Evolutionary conservation across 257 asterid genomes (phyloP), one percentile per base, ranked within the genome.

Genomic region (Cruciata laevipes): DNA sequence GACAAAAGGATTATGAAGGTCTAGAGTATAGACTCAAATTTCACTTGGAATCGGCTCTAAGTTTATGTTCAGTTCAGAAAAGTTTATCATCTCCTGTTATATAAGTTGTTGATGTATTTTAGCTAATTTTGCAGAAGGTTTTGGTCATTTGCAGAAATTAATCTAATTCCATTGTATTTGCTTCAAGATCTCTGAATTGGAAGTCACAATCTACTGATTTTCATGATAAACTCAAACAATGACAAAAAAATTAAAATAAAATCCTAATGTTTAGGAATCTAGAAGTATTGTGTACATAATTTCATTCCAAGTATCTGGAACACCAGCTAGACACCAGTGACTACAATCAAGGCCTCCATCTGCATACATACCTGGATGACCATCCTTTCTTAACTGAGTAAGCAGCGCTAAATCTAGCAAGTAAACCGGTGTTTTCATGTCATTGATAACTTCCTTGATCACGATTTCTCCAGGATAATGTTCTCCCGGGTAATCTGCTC

Each of bases 271-370:
- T 30, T 52, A 67, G 3, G 16, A 17, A 35, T 78, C 47, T 1
- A 78, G 25, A 61, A 78, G 59, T 53, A 76, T 72, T 3, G 69
- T 24, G 38, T 90, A 83, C 17, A 89, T 75, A 18, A 83, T 71
- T 47, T 87, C 74, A 74, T 89, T 89, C 91, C 97, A 88, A 38
- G 86, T 76, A 73, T 86, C 94, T 2, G 93, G 90, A 23, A 80
- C 85, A 17, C 94, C 95, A 25, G 87, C 76, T 30, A 89, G 78
- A 73, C 95, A 89, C 95, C 95, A 89, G n/a, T 87, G 94, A 65
- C 91, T 87, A 61, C 95, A 87, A 62, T 90, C 97, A 6, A 20
- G 30, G 8, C 76, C 84, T 5, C 76, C 88, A 23, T 63, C 30
- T 32, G 87, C 89, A 18, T 81, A 77, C 1, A 51, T 80, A 5